Evolutionary conservation across 163 green algal species (phyloP), one percentile per base, ranked within the genome.

Genomic region (Volvox carteri): DNA sequence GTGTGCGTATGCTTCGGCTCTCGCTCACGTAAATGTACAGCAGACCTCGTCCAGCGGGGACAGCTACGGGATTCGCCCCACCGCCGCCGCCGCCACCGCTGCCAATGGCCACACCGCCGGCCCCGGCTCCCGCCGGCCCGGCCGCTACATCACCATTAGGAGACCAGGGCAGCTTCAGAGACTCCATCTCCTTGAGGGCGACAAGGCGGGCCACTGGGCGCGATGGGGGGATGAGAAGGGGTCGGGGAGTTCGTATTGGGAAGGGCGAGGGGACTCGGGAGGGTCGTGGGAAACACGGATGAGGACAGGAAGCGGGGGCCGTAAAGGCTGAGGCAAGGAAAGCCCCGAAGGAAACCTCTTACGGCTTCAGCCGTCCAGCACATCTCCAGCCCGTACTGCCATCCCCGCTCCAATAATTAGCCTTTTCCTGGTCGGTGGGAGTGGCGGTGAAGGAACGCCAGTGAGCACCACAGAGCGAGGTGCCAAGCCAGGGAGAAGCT

Each of bases 101-200:
- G 30, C 28, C 65, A 46, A 7, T 33, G 30, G 65, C 65, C 7
- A 6, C 30, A 16, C 65, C 30, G 28, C 19, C 65, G 30, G 8
- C 23, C 65, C 12, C 14, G 12, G 48, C 39, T 37, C 7, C 58
- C 25, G 37, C 54, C 3, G 35, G 11, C 23, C 12, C 52, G 60
- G 25, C 44, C 23, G 39, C 21, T 41, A 35, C 41, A 39, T 33
- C 78, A 14, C 73, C 41, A 28, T 28, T 46, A 7, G 48, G 25
- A 16, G 48, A 19, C 75, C n/a, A 18, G 37, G 88, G 84, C 39
- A 92, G 52, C 67, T 52, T 62, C 21, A 90, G 30, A 1, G 76
- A 85, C 18, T 92, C 75, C 88, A 91, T 88, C 70, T 92, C 74
- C 33, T 79, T 78, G 16, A 92, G 52, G 1, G 30, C 56, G 12